phyloP scores from a whole-genome alignment of 257 asterid genomes.

The Solanum neorickii region DNA sequence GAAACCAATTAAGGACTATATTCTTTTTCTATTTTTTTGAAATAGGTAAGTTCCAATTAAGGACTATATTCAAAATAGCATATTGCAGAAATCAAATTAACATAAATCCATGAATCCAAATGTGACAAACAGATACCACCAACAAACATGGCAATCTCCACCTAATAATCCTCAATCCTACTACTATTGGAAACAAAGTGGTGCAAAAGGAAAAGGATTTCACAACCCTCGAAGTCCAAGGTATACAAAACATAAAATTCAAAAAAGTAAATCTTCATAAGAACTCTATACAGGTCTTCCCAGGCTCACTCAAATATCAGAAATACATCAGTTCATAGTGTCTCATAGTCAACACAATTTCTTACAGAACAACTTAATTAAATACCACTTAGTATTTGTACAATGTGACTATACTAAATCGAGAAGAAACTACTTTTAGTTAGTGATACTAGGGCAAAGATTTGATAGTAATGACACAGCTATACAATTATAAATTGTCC shows the following conservation, averaged over 20 bases:
- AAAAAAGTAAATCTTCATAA: neutral
- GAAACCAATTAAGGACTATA: slow-evolving; percentile 4
- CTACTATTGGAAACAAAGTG: neutral
- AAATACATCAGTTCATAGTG: neutral
- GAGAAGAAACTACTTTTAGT: neutral
- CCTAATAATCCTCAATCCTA: neutral
- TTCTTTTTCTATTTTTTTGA: no score
- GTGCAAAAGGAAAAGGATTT: neutral
- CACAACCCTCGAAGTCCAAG: neutral
- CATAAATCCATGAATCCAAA: neutral
- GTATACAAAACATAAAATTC: neutral
- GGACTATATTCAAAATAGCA: neutral
- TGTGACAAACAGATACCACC: neutral
- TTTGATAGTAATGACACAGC: neutral
- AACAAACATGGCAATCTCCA: neutral
- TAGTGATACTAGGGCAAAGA: neutral
- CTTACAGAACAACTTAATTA: neutral
- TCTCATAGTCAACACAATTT: neutral
- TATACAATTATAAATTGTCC: neutral
- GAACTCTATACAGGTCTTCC: neutral
- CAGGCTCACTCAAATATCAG: neutral
- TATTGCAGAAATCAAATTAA: neutral
- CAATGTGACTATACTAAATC: neutral
- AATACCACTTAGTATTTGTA: neutral
- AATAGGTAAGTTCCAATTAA: neutral